Evolutionary conservation across 257 asterid genomes (phyloP).

Genomic region (Ilex asprella): DNA sequence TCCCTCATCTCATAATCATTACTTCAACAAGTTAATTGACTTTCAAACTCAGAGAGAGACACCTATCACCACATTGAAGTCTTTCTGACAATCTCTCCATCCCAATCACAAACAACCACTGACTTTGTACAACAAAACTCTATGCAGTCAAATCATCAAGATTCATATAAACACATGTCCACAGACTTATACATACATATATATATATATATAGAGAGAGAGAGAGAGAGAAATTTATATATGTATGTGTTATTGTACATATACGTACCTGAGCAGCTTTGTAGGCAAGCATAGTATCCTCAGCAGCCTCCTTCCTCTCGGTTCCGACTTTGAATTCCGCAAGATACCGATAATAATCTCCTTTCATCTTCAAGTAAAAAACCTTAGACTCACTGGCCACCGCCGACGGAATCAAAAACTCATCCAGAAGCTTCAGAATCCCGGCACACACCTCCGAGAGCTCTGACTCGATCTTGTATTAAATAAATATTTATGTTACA

Average conservation of each 20-base stretch:
- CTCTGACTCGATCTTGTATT: slow-evolving; percentile 42
- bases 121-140: too few species aligned
- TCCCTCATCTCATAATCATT: too few species aligned
- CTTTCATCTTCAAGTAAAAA: slow-evolving; percentile 76
- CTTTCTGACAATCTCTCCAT: too few species aligned
- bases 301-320: slow-evolving; percentile 65
- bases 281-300: slow-evolving; percentile 61
- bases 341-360: slow-evolving; percentile 52
- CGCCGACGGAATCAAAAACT: slow-evolving; percentile 42
- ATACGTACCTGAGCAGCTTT: slow-evolving; percentile 62
- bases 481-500: slow-evolving; percentile 15
- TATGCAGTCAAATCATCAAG: too few species aligned
- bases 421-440: slow-evolving; percentile 37
- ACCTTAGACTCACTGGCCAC: slow-evolving; percentile 51
- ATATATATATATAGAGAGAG: too few species aligned
- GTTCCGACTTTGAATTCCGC: slow-evolving; percentile 13
- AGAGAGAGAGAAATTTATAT: too few species aligned
- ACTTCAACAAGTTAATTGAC: too few species aligned
- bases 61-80: too few species aligned
- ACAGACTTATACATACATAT: too few species aligned
- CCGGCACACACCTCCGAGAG: slow-evolving; percentile 54
- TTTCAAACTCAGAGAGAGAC: too few species aligned
- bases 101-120: too few species aligned
- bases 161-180: too few species aligned
- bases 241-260: not conserved